Conservation (phyloP, 2,329 filamentous ascomycete genomes). For the Drechslerella coelobrocha region DNA sequence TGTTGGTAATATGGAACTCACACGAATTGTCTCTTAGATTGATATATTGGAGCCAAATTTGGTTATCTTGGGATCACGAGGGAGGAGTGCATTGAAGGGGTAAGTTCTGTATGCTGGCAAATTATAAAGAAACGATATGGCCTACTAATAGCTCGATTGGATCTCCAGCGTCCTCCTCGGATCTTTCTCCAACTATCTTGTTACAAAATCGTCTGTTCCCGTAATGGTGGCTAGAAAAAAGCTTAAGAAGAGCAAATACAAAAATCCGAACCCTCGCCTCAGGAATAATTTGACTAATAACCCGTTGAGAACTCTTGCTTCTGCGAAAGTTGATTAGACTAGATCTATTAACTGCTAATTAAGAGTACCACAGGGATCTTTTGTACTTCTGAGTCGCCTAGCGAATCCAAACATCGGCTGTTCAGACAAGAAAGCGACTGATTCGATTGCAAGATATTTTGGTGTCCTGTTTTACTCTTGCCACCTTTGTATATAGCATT, state of each 20-base stretch:
- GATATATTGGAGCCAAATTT: constrained; percentile 89
- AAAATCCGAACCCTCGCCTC: constrained; percentile 72
- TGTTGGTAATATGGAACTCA: constrained; percentile 11
- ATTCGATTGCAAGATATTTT: too few relatives aligned
- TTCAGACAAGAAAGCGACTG: too few relatives aligned
- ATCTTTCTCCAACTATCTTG: constrained; percentile 95
- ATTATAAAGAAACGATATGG: neutral
- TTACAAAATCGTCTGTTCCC: constrained; percentile 93
- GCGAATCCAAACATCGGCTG: too few relatives aligned
- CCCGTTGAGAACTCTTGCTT: constrained; percentile 39
- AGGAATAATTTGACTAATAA: constrained; percentile 73
- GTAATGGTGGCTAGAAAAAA: constrained; percentile 98
- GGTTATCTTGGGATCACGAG: constrained; percentile 89
- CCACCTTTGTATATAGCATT: too few relatives aligned
- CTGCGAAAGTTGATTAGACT: constrained; percentile 40
- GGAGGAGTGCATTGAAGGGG: constrained; percentile 91
- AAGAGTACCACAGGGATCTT: too few relatives aligned
- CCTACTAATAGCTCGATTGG: constrained; percentile 1
- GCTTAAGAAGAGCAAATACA: constrained; percentile 84
- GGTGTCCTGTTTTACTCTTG: too few relatives aligned
- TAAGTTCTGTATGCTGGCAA: constrained; percentile 61
- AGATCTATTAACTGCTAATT: neutral
- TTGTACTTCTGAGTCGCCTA: too few relatives aligned
- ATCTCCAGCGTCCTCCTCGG: constrained; percentile 80
- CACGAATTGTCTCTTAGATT: constrained; percentile 63